Evolutionary conservation across 2,329 filamentous ascomycete species (phyloP).

Genomic region (Ophiostoma ips): DNA sequence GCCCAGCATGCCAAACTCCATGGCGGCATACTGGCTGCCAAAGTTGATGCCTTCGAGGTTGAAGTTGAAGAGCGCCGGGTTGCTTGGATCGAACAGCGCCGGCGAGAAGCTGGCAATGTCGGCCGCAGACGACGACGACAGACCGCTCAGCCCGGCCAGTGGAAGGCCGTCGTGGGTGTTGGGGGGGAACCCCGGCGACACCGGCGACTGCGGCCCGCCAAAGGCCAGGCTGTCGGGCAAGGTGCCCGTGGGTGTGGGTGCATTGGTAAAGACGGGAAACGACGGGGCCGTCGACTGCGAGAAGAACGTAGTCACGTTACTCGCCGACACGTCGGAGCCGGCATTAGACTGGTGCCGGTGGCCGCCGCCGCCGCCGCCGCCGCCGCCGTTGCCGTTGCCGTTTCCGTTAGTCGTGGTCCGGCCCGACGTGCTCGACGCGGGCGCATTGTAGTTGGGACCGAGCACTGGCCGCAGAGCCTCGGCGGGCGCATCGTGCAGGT

Average conservation of each 20-base stretch:
- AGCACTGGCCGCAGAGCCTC: conserved; percentile 82
- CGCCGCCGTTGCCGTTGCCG: conserved; percentile 21
- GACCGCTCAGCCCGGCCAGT: conserved; percentile 30
- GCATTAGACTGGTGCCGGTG: conserved; percentile 33
- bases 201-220: conserved; percentile 55
- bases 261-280: conserved; percentile 38
- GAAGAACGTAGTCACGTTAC: conserved; percentile 29
- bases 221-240: conserved; percentile 40
- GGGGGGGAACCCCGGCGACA: conserved; percentile 56
- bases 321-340: conserved; percentile 30
- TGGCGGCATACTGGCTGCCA: conserved; percentile 85
- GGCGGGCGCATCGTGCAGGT: conserved; percentile 87
- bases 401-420: conserved; percentile 23
- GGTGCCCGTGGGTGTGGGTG: conserved; percentile 29
- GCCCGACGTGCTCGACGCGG: conserved; percentile 26
- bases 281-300: conserved; percentile 30
- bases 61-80: conserved; percentile 89
- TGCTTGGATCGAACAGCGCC: conserved; percentile 73
- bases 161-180: conserved; percentile 24
- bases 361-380: conserved; percentile 21
- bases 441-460: conserved; percentile 49
- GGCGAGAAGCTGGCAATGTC: conserved; percentile 38
- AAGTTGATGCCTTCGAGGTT: conserved; percentile 90
- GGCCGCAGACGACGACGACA: conserved; percentile 32
- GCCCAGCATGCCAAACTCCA: conserved; percentile 91